Evolutionary conservation across 164 flowering plant genomes (phyloP).

Genomic region (Platanus orientalis): DNA sequence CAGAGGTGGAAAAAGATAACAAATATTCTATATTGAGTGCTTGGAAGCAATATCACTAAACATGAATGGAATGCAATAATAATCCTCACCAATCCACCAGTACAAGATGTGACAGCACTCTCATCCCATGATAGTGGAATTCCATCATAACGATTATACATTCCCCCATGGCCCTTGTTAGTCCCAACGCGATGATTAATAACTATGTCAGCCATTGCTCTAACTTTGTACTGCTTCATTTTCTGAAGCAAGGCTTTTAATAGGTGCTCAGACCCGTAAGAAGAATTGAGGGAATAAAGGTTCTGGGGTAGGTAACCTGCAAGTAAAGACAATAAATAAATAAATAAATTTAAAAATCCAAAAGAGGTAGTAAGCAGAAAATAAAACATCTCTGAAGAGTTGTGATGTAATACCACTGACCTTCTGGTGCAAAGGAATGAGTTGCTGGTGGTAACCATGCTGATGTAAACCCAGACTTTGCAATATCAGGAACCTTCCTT

Average conservation of each 20-base stretch:
- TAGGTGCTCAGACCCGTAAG: slow-evolving; percentile 76
- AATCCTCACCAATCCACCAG: slow-evolving; percentile 80
- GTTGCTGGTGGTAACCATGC: slow-evolving; percentile 90
- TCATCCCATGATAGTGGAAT: slow-evolving; percentile 87
- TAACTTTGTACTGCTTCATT: slow-evolving; percentile 65
- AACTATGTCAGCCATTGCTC: slow-evolving; percentile 95
- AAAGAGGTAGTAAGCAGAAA: not conserved
- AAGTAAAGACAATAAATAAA: slow-evolving; percentile 9
- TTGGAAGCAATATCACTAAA: too few species aligned
- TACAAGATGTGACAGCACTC: slow-evolving; percentile 80
- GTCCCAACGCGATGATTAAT: slow-evolving; percentile 96
- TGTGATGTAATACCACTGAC: slow-evolving; percentile 32
- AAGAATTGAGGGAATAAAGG: slow-evolving; percentile 74
- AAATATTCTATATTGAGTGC: too few species aligned
- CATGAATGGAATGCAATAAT: too few species aligned
- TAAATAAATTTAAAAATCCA: not conserved
- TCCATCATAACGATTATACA: slow-evolving; percentile 89
- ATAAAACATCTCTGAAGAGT: slow-evolving; percentile 1
- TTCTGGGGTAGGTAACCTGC: slow-evolving; percentile 91
- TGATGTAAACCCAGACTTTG: slow-evolving; percentile 84
- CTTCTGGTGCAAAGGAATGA: slow-evolving; percentile 79
- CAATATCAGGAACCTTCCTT: slow-evolving; percentile 66
- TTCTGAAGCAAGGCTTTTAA: slow-evolving; percentile 63
- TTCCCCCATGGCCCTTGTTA: slow-evolving; percentile 76
- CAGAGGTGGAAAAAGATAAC: too few species aligned